Percentiles rank a stretch among this genome's conserved stretches.
These are phyloP conservation scores for Ogataea wickerhamii DNA, from an alignment of 805 yeast genomes.

Conservation along the genomic window DNA sequence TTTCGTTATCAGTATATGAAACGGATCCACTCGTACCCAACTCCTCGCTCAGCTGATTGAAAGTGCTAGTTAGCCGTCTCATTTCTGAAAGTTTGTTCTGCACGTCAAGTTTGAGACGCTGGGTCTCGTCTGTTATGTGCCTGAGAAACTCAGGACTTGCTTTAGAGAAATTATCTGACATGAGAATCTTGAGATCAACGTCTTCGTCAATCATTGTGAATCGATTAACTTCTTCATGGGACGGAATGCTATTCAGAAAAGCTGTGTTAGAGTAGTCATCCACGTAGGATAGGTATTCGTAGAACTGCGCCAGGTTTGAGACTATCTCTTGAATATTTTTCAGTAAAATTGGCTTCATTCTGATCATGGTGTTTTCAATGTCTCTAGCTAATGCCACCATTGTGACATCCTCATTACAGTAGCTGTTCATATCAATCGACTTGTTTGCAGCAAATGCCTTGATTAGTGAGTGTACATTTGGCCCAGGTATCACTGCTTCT, in stretches of 20 bases:
- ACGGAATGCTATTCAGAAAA: conserved; percentile 25
- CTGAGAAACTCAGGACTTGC: conserved; percentile 23
- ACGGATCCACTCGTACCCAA: conserved; percentile 5
- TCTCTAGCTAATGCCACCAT: conserved; percentile 22
- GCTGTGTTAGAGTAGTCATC: conserved; percentile 17
- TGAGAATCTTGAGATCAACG: conserved; percentile 25
- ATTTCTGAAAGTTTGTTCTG: conserved; percentile 20
- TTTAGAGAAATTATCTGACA: conserved; percentile 27
- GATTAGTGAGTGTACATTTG: conserved; percentile 18
- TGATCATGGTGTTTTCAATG: conserved; percentile 21
- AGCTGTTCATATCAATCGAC: conserved; percentile 17
- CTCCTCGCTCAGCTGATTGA: conserved; percentile 7
- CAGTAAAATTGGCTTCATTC: conserved; percentile 25
- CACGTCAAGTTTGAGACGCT: conserved; percentile 23
- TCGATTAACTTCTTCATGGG: conserved; percentile 20
- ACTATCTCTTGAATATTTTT: conserved; percentile 24
- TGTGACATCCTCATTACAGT: conserved; percentile 21
- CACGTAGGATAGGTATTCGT: conserved; percentile 19
- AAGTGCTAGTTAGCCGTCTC: conserved; percentile 7
- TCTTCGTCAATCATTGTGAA: conserved; percentile 18
- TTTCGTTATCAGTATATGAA: conserved; percentile 11
- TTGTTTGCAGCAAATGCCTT: conserved; percentile 19
- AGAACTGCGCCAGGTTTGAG: conserved; percentile 22
- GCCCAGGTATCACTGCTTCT: conserved; percentile 16
- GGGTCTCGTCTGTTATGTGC: conserved; percentile 29